A percentile compares a stretch with the other conserved stretches of the same genome.
These are phyloP conservation scores for Scleroderma citrinum DNA, from an alignment of 768 basidiomycete species.

Conservation along the genomic window DNA sequence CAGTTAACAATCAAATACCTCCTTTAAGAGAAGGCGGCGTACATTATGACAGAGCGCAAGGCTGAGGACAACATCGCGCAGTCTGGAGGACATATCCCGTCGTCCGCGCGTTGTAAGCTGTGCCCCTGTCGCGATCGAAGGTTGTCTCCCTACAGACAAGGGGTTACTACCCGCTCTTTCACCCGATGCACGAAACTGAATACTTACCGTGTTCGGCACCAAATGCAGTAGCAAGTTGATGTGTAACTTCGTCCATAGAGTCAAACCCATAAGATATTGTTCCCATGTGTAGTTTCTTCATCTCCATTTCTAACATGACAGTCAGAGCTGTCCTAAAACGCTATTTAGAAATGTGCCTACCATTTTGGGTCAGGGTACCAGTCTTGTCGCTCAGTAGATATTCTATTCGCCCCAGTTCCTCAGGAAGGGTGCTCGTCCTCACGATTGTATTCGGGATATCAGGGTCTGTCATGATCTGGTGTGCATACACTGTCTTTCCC, in stretches of 20 bases:
- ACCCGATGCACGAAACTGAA: background rate
- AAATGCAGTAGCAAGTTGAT: slow-evolving; percentile 85
- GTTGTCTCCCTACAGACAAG: slow-evolving; percentile 37
- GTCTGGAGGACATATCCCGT: slow-evolving; percentile 90
- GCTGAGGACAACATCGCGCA: slow-evolving; percentile 88
- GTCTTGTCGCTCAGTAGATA: slow-evolving; percentile 98
- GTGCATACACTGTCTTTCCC: slow-evolving; percentile 98
- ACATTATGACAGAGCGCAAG: slow-evolving; percentile 96
- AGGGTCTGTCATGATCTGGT: slow-evolving; percentile 87
- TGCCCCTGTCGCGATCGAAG: slow-evolving; percentile 66
- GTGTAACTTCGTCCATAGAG: slow-evolving; percentile 98
- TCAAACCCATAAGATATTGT: slow-evolving; percentile 96
- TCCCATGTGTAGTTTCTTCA: slow-evolving; percentile 98
- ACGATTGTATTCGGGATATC: slow-evolving; percentile 97
- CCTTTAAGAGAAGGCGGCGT: slow-evolving; percentile 18
- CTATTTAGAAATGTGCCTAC: slow-evolving; percentile 35
- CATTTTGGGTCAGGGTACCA: slow-evolving; percentile 95
- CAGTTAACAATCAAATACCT: background rate
- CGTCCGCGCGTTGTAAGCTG: slow-evolving; percentile 83
- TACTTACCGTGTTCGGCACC: slow-evolving; percentile 54
- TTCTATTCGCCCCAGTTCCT: slow-evolving; percentile 92
- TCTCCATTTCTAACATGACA: slow-evolving; percentile 81
- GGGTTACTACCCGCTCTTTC: background rate
- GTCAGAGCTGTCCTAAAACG: background rate
- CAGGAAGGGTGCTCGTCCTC: slow-evolving; percentile 93